Percentiles rank a stretch among this genome's conserved stretches.
Evolutionary conservation across 495 filamentous ascomycete species (phyloP).

Genomic region (Talaromyces thailandensis): DNA sequence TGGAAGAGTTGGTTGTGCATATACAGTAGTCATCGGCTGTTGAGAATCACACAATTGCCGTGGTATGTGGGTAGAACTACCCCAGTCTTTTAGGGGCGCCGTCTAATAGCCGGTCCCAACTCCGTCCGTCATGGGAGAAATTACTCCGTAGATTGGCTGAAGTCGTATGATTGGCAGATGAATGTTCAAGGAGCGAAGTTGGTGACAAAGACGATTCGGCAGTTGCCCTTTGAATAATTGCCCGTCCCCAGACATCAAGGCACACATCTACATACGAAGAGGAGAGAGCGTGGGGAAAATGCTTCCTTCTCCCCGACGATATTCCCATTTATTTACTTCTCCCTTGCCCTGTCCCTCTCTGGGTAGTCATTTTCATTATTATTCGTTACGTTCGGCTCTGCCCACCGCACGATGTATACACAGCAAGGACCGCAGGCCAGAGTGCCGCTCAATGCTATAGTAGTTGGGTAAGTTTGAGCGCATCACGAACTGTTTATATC

Average conservation of each 20-base stretch:
- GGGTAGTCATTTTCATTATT: slow-evolving; percentile 7
- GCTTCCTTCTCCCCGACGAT: not conserved
- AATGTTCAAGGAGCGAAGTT: not conserved
- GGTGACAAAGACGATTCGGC: not conserved
- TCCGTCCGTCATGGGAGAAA: not conserved
- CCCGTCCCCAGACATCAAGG: not conserved
- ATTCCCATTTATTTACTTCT: not conserved
- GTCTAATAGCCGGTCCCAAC: not conserved
- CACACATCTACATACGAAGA: not conserved
- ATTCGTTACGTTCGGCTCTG: slow-evolving; percentile 13
- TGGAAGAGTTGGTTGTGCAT: not conserved
- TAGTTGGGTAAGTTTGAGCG: slow-evolving; percentile 23
- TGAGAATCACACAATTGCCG: not conserved
- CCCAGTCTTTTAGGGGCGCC: not conserved
- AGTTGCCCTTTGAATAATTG: not conserved
- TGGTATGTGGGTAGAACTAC: not conserved
- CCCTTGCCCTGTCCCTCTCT: not conserved
- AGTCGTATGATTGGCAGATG: not conserved
- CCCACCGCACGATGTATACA: not conserved
- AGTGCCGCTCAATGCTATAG: slow-evolving; percentile 20
- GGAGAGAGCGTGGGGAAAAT: not conserved
- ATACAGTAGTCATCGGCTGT: not conserved
- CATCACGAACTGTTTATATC: not conserved
- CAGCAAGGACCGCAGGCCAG: slow-evolving; percentile 14
- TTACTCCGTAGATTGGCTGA: not conserved